Conservation (phyloP, 306 rosid genomes). For the Trifolium fragiferum region DNA sequence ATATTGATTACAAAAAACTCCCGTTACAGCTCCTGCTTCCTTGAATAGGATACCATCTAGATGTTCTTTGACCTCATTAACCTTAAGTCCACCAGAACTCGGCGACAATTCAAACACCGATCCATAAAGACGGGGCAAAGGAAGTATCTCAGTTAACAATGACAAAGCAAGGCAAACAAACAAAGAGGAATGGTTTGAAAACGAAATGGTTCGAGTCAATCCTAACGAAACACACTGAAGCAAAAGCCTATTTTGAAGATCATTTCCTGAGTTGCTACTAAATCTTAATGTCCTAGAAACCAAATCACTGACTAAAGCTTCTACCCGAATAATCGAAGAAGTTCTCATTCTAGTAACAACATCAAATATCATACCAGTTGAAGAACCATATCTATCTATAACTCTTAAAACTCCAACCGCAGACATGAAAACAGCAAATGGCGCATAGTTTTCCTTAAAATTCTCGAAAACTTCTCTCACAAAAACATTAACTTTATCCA, state of each 20-base stretch:
- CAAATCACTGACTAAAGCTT: conserved; percentile 56
- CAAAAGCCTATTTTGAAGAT: conserved; percentile 50
- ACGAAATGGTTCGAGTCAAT: conserved; percentile 63
- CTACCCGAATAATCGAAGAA: conserved; percentile 60
- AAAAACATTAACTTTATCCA: conserved; percentile 52
- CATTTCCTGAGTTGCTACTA: conserved; percentile 33
- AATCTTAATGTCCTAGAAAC: conserved; percentile 43
- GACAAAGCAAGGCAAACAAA: conserved; percentile 69
- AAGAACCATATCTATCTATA: conserved; percentile 44
- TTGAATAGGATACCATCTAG: conserved; percentile 63
- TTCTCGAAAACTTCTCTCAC: conserved; percentile 51
- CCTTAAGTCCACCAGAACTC: conserved; percentile 44
- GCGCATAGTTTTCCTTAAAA: conserved; percentile 51
- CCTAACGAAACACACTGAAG: conserved; percentile 73
- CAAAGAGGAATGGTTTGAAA: conserved; percentile 63
- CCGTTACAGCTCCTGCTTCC: conserved; percentile 80
- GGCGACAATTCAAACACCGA: conserved; percentile 45
- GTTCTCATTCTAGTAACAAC: conserved; percentile 49
- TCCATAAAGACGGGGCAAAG: conserved; percentile 61
- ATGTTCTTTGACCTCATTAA: conserved; percentile 65
- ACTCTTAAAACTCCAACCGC: conserved; percentile 76
- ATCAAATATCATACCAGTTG: conserved; percentile 50
- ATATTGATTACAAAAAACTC: conserved; percentile 79
- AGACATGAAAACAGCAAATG: conserved; percentile 78
- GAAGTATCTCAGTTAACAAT: conserved; percentile 73